Conservation (phyloP, 2,329 filamentous ascomycete species). For the Talaromyces funiculosus region DNA sequence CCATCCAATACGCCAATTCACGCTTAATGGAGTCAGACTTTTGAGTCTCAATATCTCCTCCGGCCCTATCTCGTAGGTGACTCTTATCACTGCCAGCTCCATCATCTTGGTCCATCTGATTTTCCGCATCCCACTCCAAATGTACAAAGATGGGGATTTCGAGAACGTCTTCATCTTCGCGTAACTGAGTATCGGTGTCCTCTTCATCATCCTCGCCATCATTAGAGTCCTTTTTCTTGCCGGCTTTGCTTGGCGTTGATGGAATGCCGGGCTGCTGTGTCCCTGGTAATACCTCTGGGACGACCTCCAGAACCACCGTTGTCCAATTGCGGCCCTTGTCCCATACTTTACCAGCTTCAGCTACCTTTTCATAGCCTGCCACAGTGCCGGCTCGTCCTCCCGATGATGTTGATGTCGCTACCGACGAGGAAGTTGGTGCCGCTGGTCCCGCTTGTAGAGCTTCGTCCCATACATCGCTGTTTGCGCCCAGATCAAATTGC, state of each 20-base stretch:
- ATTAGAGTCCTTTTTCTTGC: slow-evolving; percentile 14
- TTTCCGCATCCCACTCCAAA: slow-evolving; percentile 76
- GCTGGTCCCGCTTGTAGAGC: slow-evolving; percentile 56
- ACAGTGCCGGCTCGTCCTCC: slow-evolving; percentile 21
- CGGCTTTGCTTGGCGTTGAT: slow-evolving; percentile 13
- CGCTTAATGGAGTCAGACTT: slow-evolving; percentile 68
- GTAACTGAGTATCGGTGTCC: slow-evolving; percentile 23
- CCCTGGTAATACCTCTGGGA: slow-evolving; percentile 50
- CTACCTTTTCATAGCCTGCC: slow-evolving; percentile 46
- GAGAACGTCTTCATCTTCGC: slow-evolving; percentile 58
- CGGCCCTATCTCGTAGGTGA: slow-evolving; percentile 1
- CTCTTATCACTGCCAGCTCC: neutral
- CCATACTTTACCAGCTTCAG: slow-evolving; percentile 94
- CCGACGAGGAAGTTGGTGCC: slow-evolving; percentile 37
- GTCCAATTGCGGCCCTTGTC: slow-evolving; percentile 92
- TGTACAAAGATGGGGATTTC: slow-evolving; percentile 94
- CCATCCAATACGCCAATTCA: slow-evolving; percentile 94
- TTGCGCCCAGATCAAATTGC: slow-evolving; percentile 88
- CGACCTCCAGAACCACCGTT: slow-evolving; percentile 84
- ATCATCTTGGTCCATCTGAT: slow-evolving; percentile 31
- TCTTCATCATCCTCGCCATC: slow-evolving; percentile 24
- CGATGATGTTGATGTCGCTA: slow-evolving; percentile 6
- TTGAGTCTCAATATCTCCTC: slow-evolving; percentile 26
- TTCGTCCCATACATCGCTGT: slow-evolving; percentile 92
- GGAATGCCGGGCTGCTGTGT: slow-evolving; percentile 14